Conservation (phyloP, 805 yeast species). For the Candida vartiovaarae region DNA sequence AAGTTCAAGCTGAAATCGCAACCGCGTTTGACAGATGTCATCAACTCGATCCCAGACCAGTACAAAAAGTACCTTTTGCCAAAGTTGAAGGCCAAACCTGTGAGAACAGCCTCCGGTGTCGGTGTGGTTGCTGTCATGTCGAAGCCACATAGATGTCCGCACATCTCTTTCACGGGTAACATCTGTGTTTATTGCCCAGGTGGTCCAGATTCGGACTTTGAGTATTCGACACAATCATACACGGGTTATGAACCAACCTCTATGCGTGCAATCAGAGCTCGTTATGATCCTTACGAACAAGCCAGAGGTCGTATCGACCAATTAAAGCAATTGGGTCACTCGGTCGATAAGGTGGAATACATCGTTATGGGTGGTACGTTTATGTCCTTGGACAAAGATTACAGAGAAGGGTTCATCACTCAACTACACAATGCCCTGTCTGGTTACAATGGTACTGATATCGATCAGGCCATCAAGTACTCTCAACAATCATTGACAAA, state of each 20-base stretch:
- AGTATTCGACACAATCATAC: slow-evolving; percentile 95
- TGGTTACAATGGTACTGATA: slow-evolving; percentile 79
- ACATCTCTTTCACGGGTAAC: slow-evolving; percentile 97
- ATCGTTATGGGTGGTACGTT: slow-evolving; percentile 99
- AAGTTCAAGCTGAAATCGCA: slow-evolving; percentile 87
- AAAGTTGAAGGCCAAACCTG: slow-evolving; percentile 96
- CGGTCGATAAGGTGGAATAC: slow-evolving; percentile 95
- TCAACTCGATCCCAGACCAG: slow-evolving; percentile 92
- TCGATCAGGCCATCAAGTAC: slow-evolving; percentile 85
- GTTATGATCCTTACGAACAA: slow-evolving; percentile 97
- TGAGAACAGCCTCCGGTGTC: slow-evolving; percentile 95
- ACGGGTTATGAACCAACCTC: slow-evolving; percentile 99
- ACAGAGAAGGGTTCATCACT: slow-evolving; percentile 83
- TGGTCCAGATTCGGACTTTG: slow-evolving; percentile 97
- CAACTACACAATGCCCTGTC: slow-evolving; percentile 92
- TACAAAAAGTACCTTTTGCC: slow-evolving; percentile 88
- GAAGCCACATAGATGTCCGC: slow-evolving; percentile 98
- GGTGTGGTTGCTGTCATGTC: slow-evolving; percentile 99
- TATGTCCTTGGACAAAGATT: slow-evolving; percentile 87
- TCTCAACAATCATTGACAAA: slow-evolving; percentile 94
- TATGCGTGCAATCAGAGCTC: slow-evolving; percentile 97
- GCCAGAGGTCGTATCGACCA: slow-evolving; percentile 97
- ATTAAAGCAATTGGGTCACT: slow-evolving; percentile 88
- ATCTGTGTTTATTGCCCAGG: slow-evolving; percentile 99
- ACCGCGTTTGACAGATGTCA: slow-evolving; percentile 92